Base-by-base conservation (phyloP, 2,329 filamentous ascomycete species). In the Ambrosiella xylebori region DNA sequence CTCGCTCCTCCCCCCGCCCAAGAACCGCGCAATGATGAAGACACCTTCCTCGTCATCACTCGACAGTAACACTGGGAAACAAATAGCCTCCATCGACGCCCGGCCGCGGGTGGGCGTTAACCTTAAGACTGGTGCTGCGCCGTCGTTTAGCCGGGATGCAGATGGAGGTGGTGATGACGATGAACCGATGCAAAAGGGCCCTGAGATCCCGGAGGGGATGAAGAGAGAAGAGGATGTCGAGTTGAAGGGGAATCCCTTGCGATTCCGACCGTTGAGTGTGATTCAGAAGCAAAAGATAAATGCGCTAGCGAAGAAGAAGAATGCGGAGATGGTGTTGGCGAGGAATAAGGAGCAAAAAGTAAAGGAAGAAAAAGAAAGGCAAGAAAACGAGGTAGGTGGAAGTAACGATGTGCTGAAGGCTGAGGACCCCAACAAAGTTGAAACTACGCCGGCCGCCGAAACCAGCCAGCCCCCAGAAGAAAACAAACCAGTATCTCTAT, bases 251-350 rank as follows among this genome's bases (percentile, higher is more conserved):
- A 93, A 90, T 64, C 81, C 88, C 11, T 80, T 90, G 69, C 86
- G 88, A 80, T 96, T 97, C 69, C 86, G 84, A 66, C 91, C 91
- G 2, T 73, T 96, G 41, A 95, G 90, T 0, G 89, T 96, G 12
- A 80, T 83, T 13, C 78, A 87, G 61, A 88, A 85, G 62, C 76
- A 82, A 37, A 27, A 54, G 19, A 15, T 15, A 12, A 12, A 13
- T 37, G 52, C 52, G 7, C 11, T 41, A n/a, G 79, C 78, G 62
- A 88, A 86, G 71, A 88, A 84, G 71, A 83, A 78, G 65, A 72
- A 74, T 59, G 15, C 45, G n/a, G 68, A 68, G 41, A 68, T 69
- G 47, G 44, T 37, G 12, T 38, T 50, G 51, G 51, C 35, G 35
- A 54, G 38, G 36, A n/a, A n/a, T 11, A 40, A 54, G 52, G 51